These are phyloP conservation scores for Trichopus zeylanicus DNA, from an alignment of 116 monocot genomes.

Conservation along the genomic window DNA sequence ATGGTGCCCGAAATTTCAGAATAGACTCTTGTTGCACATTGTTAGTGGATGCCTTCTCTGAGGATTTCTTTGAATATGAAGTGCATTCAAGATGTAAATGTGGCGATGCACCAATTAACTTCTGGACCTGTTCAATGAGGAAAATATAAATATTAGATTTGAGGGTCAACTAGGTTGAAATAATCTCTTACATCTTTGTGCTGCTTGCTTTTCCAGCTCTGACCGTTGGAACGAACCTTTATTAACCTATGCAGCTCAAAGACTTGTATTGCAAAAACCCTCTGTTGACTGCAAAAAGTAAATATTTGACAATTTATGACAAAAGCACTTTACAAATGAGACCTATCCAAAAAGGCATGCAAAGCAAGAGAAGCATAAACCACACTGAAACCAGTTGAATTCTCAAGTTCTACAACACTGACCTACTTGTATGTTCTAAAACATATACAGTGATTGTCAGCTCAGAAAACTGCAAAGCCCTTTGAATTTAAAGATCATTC, in stretches of 20 bases:
- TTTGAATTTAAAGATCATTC: too few relatives aligned
- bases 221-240: constrained; percentile 30
- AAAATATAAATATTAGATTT: background rate
- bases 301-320: background rate
- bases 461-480: too few relatives aligned
- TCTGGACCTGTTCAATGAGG: constrained; percentile 53
- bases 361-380: background rate
- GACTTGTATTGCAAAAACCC: constrained; percentile 77
- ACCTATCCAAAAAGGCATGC: background rate
- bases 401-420: too few relatives aligned
- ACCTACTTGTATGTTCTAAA: too few relatives aligned
- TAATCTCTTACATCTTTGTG: background rate
- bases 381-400: too few relatives aligned
- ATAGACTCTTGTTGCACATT: background rate
- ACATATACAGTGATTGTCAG: too few relatives aligned
- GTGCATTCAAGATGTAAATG: constrained; percentile 31
- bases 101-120: constrained; percentile 55
- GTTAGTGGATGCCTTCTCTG: constrained; percentile 7
- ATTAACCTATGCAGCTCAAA: constrained; percentile 90
- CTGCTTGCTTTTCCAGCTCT: background rate
- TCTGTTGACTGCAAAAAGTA: constrained; percentile 83
- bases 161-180: background rate
- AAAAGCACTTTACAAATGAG: background rate
- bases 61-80: constrained; percentile 11
- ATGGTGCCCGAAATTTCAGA: constrained; percentile 1